Base-by-base conservation (phyloP, 2,329 filamentous ascomycete species). In the Berkeleyomyces basicola region DNA sequence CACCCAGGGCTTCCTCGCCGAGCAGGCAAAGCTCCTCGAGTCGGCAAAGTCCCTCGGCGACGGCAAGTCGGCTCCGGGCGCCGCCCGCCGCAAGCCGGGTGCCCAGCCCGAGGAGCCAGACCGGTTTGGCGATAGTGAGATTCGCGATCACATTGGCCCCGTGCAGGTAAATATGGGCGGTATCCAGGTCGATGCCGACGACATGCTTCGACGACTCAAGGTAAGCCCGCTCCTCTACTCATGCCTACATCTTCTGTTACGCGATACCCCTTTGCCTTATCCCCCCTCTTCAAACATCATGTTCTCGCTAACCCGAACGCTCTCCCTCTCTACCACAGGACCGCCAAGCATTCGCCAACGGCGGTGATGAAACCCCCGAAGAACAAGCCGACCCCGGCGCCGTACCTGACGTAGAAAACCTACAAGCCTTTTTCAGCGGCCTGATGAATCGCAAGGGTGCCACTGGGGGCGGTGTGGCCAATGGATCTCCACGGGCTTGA, bases 81-180 rank as follows among this genome's bases (percentile, higher is more conserved):
- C 39, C 23, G 53, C 75, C 71, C 79, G 75, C 69, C 79, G 82
- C 67, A 82, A 82, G 65, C 77, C 74, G 2, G 47, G 67, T 2
- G 57, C 53, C 44, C 72, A 61, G 72, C 71, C 69, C 70, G 61
- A 59, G 5, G 63, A 64, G 47, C 33, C 59, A 2, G 61, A 59
- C 6, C 61, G 61, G 7, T 59, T 59, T 51, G 55, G 36, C 31
- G 64, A 64, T 39, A 58, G 63, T 55, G 65, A 66, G 43, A 77
- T 81, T 62, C 85, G 84, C 68, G 88, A 92, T 69, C 90, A 95
- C 69, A 95, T 96, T 69, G 91, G 91, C 0, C 90, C 91, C 0
- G 90, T 96, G 67, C 90, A 96, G 70, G 96, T 97, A 76, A 99
- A 99, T 72, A 93, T 99, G 81, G 93, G 93, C 49, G 93, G 93